Percentiles rank a stretch among this genome's conserved stretches.
These are phyloP conservation scores for Aquanectria penicillioides DNA, from an alignment of 2,329 filamentous ascomycete genomes.

Conservation along the genomic window DNA sequence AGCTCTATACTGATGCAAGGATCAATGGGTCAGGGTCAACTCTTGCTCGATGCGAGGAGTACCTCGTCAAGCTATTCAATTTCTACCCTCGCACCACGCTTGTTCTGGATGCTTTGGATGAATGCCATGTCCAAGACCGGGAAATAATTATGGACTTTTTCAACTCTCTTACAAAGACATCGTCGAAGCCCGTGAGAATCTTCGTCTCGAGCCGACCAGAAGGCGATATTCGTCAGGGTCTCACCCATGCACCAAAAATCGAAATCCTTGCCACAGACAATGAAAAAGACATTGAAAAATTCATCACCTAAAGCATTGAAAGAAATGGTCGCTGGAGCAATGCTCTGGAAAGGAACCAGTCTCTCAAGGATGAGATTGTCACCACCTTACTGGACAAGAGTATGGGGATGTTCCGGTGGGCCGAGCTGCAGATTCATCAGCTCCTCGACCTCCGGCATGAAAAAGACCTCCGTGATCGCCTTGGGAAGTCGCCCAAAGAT, in stretches of 20 bases:
- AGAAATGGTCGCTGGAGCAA: background rate
- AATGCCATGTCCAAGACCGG: background rate
- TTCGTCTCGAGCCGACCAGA: background rate
- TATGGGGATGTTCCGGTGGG: background rate
- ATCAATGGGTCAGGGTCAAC: too few relatives aligned
- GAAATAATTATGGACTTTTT: background rate
- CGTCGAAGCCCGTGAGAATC: background rate
- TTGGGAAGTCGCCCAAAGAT: background rate
- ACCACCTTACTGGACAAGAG: background rate
- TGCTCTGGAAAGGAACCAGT: background rate
- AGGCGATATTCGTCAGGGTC: background rate
- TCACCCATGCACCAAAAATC: background rate
- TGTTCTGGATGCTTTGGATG: background rate
- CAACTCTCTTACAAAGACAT: background rate
- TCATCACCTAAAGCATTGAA: background rate
- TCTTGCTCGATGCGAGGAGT: background rate
- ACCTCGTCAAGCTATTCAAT: background rate
- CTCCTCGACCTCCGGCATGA: background rate
- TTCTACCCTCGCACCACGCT: background rate
- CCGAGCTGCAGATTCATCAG: background rate
- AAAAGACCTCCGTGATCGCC: background rate
- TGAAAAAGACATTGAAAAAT: background rate
- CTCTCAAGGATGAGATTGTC: background rate
- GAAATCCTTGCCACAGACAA: background rate
- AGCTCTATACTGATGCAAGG: too few relatives aligned